Evolutionary conservation across 176 grass and related monocot genomes (phyloP), one percentile per base, ranked within the genome.

Genomic region (Cenchrus fungigraminus): DNA sequence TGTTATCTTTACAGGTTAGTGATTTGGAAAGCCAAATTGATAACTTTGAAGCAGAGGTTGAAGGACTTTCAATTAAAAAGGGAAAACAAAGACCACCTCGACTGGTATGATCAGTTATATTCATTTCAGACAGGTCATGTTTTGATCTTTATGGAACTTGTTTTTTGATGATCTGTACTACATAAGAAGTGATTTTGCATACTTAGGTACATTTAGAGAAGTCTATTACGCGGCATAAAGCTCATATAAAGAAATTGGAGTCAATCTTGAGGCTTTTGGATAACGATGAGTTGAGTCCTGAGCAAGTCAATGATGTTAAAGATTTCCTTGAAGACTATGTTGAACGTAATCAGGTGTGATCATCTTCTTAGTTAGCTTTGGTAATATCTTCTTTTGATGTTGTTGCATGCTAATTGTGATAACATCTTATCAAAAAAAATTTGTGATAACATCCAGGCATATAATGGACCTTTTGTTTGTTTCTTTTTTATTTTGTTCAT

Each of bases 311-410:
- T 79, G 97, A 99, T 88, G 90, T 94, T 51, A 99, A 86, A 94
- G 97, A 99, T 83, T 97, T 97, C 84, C 80, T 99, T 47, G 97
- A 99, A 80, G 97, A 99, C 76, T 99, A 99, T 86, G 94, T 99
- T 86, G 97, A 99, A 84, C 91, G 97, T 58, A 99, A 99, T 65
- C 97, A 99, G 88, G 97, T 97, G 65, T 11, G 13, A 62, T n/a
- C 66, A 6, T 70, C 14, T 78, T 81, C 80, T 61, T 71, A 44
- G 74, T 86, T 71, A 50, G 34, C 80, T 74, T 42, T 84, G 13
- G 57, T n/a, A 65, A 65, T 82, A 54, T 31, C n/a, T 40, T 71
- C 57, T 80, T 82, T 63, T 74, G 12, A 59, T 65, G 10, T 80
- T 77, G 54, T 78, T 43, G 2, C 65, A 12, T 87, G 25, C 42